Conservation (phyloP, 371 early-diverging fungal genomes). For the Mortierella sp. region DNA sequence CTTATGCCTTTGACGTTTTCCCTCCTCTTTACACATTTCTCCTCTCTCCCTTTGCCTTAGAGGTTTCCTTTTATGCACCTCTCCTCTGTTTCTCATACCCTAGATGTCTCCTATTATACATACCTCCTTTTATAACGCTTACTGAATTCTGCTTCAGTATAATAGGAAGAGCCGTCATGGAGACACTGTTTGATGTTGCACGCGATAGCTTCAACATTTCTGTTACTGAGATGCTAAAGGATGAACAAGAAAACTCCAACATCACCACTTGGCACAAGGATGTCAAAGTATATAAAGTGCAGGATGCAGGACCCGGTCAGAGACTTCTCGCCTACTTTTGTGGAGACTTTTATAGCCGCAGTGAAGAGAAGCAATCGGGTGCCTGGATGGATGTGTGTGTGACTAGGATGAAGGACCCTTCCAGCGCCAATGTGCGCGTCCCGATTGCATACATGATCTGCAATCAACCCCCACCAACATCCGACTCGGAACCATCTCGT, state of each 20-base stretch:
- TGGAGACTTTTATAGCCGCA: conserved; percentile 71
- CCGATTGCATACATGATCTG: conserved; percentile 75
- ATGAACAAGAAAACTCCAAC: conserved; percentile 53
- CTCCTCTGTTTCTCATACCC: no score
- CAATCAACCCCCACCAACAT: conserved; percentile 69
- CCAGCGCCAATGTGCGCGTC: conserved; percentile 56
- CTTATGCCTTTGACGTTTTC: not conserved
- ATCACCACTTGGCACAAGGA: conserved; percentile 72
- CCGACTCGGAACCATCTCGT: conserved; percentile 60
- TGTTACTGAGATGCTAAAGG: conserved; percentile 57
- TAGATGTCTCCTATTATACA: no score
- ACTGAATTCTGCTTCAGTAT: no score
- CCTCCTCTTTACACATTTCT: no score
- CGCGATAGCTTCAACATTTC: conserved; percentile 67
- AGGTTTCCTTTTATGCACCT: no score
- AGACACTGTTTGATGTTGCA: conserved; percentile 68
- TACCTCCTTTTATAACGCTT: no score
- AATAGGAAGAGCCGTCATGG: no score
- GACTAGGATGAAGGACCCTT: conserved; percentile 60
- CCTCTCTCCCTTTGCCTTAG: no score
- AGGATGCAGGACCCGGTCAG: conserved; percentile 53
- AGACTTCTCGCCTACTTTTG: conserved; percentile 71
- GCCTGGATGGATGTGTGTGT: conserved; percentile 83
- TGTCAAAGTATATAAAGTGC: conserved; percentile 71
- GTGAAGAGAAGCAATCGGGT: conserved; percentile 74